Evolutionary conservation across 768 basidiomycete species (phyloP), one percentile per base, ranked within the genome.

Genomic region (Coprinopsis sp.): DNA sequence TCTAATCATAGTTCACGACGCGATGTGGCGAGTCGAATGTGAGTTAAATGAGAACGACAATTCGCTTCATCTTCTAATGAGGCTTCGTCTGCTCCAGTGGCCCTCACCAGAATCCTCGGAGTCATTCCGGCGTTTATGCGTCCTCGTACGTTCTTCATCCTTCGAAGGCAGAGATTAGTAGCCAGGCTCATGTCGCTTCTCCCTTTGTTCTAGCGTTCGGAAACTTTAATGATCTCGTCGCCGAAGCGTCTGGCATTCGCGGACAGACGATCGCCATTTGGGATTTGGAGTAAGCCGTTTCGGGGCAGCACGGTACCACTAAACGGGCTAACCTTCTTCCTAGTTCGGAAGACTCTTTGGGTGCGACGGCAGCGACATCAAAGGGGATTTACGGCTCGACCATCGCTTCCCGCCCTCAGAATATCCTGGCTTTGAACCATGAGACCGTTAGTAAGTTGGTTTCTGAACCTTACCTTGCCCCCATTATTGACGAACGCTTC

Each of bases 381-480:
- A 51, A 69, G 46, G 44, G 36, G 10, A 25, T 44, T 2, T 73
- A 72, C 39, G 60, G 64, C 37, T 21, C 58, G 0, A 21, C 59
- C 7, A 56, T 70, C 23, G 47, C 44, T 0, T 13, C 51, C 10
- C 64, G 64, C 38, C 71, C 69, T 8, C 57, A 46, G 36, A 72
- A 57, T 13, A 62, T 73, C 33, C 51, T 76, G 22, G 54, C 70
- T 0, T 58, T 76, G 37, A 73, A 71, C 50, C 73, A 76, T 47
- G 72, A 76, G 51, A 63, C 64, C 3, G 53, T 64, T 37, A 61
- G 69, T 69, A 51, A 37, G 53, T 53, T 23, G 28, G 12, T 37
- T 23, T 22, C 34, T 36, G 23, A 10, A 16, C 23, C 2, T 34
- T 33, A 13, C 13, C 4, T 25, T 8, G 33, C 4, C 8, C 33